Conservation (phyloP, 805 yeast genomes). For the Starmerella riodocensis region DNA sequence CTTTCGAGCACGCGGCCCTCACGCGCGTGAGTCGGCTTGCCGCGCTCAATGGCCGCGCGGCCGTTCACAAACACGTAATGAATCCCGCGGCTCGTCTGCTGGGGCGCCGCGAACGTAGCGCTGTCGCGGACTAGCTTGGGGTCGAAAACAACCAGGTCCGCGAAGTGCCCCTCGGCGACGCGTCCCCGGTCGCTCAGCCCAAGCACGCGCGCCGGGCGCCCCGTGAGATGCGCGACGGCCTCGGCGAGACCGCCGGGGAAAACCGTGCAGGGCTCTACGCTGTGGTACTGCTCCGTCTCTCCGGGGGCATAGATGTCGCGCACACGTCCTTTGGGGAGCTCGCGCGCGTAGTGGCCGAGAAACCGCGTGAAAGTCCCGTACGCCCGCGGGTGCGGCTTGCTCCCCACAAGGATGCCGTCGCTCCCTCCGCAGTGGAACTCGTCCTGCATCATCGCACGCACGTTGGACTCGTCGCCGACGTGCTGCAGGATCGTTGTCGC, state of each 20-base stretch:
- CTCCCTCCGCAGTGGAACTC: slow-evolving; percentile 14
- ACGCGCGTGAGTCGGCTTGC: slow-evolving; percentile 10
- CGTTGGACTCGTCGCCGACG: slow-evolving; percentile 16
- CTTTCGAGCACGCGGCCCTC: background rate
- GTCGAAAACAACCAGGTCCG: slow-evolving; percentile 15
- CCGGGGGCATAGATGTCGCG: slow-evolving; percentile 11
- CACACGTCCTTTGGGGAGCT: slow-evolving; percentile 9
- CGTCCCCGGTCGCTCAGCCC: slow-evolving; percentile 10
- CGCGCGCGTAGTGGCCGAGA: slow-evolving; percentile 16
- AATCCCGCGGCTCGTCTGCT: slow-evolving; percentile 6
- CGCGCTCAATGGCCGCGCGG: slow-evolving; percentile 8
- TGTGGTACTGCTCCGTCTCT: slow-evolving; percentile 2
- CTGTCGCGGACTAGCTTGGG: slow-evolving; percentile 11
- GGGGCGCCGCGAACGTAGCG: slow-evolving; percentile 11
- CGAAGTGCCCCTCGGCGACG: slow-evolving; percentile 1
- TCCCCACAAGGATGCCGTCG: slow-evolving; percentile 14
- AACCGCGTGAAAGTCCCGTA: slow-evolving; percentile 16
- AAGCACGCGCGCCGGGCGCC: slow-evolving; percentile 11
- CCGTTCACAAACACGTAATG: slow-evolving; percentile 13
- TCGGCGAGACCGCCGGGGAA: slow-evolving; percentile 12
- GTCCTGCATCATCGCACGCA: slow-evolving; percentile 13
- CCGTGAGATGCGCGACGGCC: slow-evolving; percentile 11
- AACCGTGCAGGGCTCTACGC: slow-evolving; percentile 8
- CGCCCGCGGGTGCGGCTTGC: slow-evolving; percentile 16
- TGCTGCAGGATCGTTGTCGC: slow-evolving; percentile 15